phyloP scores from a whole-genome alignment of 2,329 filamentous ascomycete genomes.

The Apiospora malaysiana region DNA sequence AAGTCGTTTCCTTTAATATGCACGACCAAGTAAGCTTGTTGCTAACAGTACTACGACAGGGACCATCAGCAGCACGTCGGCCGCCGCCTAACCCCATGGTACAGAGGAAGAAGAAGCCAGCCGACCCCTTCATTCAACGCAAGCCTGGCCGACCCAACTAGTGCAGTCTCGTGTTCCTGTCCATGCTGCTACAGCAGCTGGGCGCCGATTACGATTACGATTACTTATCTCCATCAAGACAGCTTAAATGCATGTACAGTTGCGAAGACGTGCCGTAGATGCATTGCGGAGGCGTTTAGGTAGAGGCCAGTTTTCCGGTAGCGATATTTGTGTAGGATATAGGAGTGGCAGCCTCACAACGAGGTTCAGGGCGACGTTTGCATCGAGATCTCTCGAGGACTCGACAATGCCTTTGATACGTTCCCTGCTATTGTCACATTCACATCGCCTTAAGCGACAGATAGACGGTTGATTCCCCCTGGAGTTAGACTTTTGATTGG shows the following conservation, averaged over 20 bases:
- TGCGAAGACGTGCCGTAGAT: not conserved
- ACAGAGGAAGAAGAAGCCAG: slow-evolving; percentile 23
- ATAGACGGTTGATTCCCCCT: slow-evolving; percentile 10
- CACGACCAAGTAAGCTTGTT: not conserved
- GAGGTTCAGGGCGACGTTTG: not conserved
- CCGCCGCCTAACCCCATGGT: slow-evolving; percentile 27
- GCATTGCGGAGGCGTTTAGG: not conserved
- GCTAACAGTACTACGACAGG: slow-evolving; percentile 1
- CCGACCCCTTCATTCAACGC: slow-evolving; percentile 29
- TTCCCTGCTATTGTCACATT: not conserved
- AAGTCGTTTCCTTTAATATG: not conserved
- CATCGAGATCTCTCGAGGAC: not conserved
- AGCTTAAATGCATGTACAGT: not conserved
- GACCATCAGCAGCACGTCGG: slow-evolving; percentile 25
- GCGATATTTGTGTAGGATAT: slow-evolving; percentile 7
- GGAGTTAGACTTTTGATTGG: slow-evolving; percentile 7
- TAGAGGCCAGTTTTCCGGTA: not conserved
- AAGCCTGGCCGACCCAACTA: slow-evolving; percentile 26
- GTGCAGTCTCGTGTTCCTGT: not conserved
- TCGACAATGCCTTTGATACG: not conserved
- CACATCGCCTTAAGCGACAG: not conserved
- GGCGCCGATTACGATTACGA: not conserved
- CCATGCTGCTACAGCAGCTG: slow-evolving; percentile 31
- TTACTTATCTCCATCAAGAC: not conserved
- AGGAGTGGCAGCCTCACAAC: not conserved